Conservation (phyloP, 495 filamentous ascomycete species). For the Aspergillus mulundensis region DNA sequence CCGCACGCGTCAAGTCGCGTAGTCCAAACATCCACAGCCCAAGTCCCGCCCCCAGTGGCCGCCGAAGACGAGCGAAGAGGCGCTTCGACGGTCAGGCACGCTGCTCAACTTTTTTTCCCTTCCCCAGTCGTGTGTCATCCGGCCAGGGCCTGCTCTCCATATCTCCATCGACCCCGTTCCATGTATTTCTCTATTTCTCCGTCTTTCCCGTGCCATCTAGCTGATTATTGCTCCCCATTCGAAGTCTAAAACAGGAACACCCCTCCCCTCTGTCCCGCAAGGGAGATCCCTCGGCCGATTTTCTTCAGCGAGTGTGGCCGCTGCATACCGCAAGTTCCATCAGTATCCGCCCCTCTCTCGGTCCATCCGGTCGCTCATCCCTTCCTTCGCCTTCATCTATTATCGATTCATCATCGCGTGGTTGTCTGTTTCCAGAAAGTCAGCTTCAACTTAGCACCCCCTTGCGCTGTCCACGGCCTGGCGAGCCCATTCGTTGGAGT, state of each 20-base stretch:
- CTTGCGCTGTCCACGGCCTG: slow-evolving; percentile 19
- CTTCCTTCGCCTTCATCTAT: slow-evolving; percentile 19
- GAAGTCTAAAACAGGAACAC: slow-evolving; percentile 11
- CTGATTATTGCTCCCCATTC: not conserved
- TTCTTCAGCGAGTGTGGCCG: slow-evolving; percentile 17
- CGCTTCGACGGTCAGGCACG: slow-evolving; percentile 13
- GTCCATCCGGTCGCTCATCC: slow-evolving; percentile 17
- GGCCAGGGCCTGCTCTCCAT: not conserved
- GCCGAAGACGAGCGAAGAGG: slow-evolving; percentile 12
- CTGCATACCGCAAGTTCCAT: slow-evolving; percentile 28
- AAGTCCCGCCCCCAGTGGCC: slow-evolving; percentile 21
- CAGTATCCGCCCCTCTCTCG: slow-evolving; percentile 15
- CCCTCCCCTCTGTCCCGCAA: slow-evolving; percentile 15
- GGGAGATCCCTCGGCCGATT: slow-evolving; percentile 23
- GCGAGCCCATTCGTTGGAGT: slow-evolving; percentile 11
- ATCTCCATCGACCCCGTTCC: not conserved
- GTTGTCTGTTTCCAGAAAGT: slow-evolving; percentile 18
- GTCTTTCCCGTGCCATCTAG: not conserved
- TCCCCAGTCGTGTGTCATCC: not conserved
- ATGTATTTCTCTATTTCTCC: not conserved
- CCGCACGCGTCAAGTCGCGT: slow-evolving; percentile 18
- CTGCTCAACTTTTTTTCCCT: slow-evolving; percentile 14
- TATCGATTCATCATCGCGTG: slow-evolving; percentile 19
- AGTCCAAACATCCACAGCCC: slow-evolving; percentile 16
- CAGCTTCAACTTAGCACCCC: slow-evolving; percentile 12